These are phyloP conservation scores for Fomitopsis serialis DNA, from an alignment of 768 basidiomycete species.

Conservation along the genomic window DNA sequence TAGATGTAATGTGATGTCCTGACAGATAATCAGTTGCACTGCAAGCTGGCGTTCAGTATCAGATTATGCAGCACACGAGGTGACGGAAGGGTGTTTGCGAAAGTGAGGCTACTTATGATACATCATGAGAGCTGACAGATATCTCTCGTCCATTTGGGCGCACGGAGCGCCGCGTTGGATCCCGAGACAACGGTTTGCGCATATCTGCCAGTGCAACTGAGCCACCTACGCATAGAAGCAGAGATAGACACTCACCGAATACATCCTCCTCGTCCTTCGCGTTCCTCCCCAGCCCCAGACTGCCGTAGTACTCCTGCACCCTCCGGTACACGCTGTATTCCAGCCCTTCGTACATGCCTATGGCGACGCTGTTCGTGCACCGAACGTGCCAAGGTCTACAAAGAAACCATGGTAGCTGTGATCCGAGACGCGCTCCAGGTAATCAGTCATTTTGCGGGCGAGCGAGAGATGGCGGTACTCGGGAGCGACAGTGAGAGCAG, in stretches of 20 bases:
- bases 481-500: conserved; percentile 91
- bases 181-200: conserved; percentile 70
- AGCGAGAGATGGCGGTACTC: conserved; percentile 86
- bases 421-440: conserved; percentile 84
- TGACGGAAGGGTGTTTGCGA: background rate
- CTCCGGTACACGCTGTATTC: conserved; percentile 91
- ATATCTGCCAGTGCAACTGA: conserved; percentile 36
- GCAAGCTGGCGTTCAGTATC: too few relatives aligned
- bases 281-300: conserved; percentile 68
- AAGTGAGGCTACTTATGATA: conserved; percentile 31
- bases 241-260: conserved; percentile 51
- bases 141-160: conserved; percentile 70
- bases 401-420: conserved; percentile 80
- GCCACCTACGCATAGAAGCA: background rate
- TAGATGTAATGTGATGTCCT: too few relatives aligned
- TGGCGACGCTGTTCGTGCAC: conserved; percentile 79
- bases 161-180: conserved; percentile 57
- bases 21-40: too few relatives aligned
- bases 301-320: conserved; percentile 87
- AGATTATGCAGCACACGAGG: background rate
- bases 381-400: conserved; percentile 95
- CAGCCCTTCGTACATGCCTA: conserved; percentile 81
- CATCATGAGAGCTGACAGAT: conserved; percentile 58
- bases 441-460: conserved; percentile 79
- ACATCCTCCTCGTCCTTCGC: conserved; percentile 85